Conservation (phyloP, 768 basidiomycete species). For the Tephrocybe sp. region DNA sequence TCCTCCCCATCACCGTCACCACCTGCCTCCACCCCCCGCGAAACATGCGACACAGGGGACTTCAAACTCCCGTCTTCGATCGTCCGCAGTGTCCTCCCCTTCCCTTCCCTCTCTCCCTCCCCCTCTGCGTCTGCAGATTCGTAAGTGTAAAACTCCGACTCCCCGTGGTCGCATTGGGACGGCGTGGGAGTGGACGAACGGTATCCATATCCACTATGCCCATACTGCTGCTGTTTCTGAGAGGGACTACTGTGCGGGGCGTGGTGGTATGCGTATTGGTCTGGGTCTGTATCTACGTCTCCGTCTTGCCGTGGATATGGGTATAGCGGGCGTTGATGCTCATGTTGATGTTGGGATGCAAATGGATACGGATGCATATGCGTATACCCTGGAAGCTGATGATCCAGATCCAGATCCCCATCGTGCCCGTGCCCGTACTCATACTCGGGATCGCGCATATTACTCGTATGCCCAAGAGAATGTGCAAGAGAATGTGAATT, state of each 20-base stretch:
- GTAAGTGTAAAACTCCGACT: not conserved
- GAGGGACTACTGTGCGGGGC: no score
- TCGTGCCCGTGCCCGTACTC: no score
- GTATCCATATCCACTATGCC: not conserved
- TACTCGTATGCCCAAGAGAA: constrained; percentile 27
- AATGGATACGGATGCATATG: no score
- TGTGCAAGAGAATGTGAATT: constrained; percentile 25
- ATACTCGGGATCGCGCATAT: constrained; percentile 15
- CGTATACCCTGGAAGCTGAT: no score
- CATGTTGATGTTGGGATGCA: no score
- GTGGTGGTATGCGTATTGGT: no score
- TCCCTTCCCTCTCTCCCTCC: not conserved
- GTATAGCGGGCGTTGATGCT: no score
- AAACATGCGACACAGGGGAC: not conserved
- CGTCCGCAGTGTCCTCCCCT: not conserved
- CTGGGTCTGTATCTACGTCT: no score
- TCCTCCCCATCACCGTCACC: not conserved
- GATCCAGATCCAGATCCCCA: no score
- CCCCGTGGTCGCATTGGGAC: not conserved
- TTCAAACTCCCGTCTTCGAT: not conserved
- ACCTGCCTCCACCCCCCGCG: not conserved
- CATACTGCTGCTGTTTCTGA: no score
- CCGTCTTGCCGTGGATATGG: no score
- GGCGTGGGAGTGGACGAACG: not conserved
- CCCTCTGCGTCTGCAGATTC: not conserved